These are phyloP conservation scores for Ilyonectria robusta DNA, from an alignment of 2,329 filamentous ascomycete genomes.

Conservation along the genomic window DNA sequence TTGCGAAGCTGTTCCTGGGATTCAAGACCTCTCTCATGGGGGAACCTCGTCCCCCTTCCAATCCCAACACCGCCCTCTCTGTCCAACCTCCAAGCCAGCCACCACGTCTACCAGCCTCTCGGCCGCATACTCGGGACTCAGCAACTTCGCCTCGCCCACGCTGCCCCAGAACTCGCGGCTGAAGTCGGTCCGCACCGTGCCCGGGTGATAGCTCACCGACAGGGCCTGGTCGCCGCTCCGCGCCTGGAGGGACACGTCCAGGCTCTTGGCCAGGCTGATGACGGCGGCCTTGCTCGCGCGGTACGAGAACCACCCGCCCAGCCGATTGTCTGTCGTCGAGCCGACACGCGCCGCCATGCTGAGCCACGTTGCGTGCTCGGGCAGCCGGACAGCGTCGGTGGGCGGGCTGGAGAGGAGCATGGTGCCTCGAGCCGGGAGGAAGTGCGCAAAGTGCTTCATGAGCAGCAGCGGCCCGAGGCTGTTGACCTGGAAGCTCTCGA, in stretches of 20 bases:
- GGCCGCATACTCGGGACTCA: slow-evolving; percentile 76
- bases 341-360: slow-evolving; percentile 85
- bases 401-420: slow-evolving; percentile 48
- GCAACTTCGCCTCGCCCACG: slow-evolving; percentile 73
- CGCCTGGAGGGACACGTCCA: slow-evolving; percentile 76
- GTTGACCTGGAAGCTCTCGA: slow-evolving; percentile 82
- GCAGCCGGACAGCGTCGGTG: slow-evolving; percentile 54
- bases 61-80: slow-evolving; percentile 77
- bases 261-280: slow-evolving; percentile 78
- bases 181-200: slow-evolving; percentile 83
- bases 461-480: slow-evolving; percentile 81
- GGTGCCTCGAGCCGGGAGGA: slow-evolving; percentile 73
- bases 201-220: slow-evolving; percentile 81
- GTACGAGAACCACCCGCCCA: slow-evolving; percentile 88
- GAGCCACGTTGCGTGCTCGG: slow-evolving; percentile 74
- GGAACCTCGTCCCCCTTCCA: slow-evolving; percentile 74
- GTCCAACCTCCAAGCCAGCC: slow-evolving; percentile 60
- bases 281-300: slow-evolving; percentile 82
- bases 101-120: slow-evolving; percentile 75
- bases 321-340: slow-evolving; percentile 77
- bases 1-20: not conserved
- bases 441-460: slow-evolving; percentile 80
- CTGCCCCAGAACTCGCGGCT: slow-evolving; percentile 80
- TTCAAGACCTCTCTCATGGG: not conserved
- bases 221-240: slow-evolving; percentile 74